phyloP scores from a whole-genome alignment of 371 early-diverging fungal genomes.

The Mortierella sp. region DNA sequence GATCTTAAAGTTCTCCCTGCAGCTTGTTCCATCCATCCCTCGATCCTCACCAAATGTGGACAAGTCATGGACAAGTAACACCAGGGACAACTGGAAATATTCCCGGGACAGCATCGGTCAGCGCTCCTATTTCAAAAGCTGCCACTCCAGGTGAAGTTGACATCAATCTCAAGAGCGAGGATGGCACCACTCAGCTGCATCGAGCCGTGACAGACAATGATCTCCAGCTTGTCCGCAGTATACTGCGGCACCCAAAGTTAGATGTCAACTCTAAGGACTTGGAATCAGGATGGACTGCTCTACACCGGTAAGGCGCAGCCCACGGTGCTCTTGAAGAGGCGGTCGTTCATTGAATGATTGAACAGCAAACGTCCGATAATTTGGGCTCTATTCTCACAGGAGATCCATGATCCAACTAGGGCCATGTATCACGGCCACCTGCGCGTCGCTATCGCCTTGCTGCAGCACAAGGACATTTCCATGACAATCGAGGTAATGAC shows the following conservation, averaged over 20 bases:
- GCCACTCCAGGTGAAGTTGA: background rate
- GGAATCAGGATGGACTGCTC: constrained; percentile 79
- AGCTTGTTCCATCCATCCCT: constrained; percentile 6
- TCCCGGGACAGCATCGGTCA: too few species aligned
- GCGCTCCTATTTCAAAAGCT: background rate
- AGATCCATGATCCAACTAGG: constrained; percentile 30
- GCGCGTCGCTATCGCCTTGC: constrained; percentile 64
- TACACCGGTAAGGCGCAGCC: constrained; percentile 56
- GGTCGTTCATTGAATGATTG: background rate
- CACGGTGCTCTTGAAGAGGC: background rate
- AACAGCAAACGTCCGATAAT: too few species aligned
- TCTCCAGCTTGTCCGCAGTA: constrained; percentile 51
- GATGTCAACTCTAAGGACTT: constrained; percentile 72
- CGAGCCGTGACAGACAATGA: constrained; percentile 30
- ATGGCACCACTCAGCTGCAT: constrained; percentile 26
- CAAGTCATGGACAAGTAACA: background rate
- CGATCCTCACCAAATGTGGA: background rate
- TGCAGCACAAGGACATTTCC: constrained; percentile 65
- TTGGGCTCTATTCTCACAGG: too few species aligned
- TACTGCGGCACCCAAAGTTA: constrained; percentile 61
- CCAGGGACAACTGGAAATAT: background rate
- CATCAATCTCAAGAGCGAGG: constrained; percentile 26
- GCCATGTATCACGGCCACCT: constrained; percentile 74
- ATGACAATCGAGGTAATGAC: constrained; percentile 56
- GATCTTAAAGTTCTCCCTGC: background rate